Conservation (phyloP, 768 basidiomycete genomes). For the Fibroporia radiculosa region DNA sequence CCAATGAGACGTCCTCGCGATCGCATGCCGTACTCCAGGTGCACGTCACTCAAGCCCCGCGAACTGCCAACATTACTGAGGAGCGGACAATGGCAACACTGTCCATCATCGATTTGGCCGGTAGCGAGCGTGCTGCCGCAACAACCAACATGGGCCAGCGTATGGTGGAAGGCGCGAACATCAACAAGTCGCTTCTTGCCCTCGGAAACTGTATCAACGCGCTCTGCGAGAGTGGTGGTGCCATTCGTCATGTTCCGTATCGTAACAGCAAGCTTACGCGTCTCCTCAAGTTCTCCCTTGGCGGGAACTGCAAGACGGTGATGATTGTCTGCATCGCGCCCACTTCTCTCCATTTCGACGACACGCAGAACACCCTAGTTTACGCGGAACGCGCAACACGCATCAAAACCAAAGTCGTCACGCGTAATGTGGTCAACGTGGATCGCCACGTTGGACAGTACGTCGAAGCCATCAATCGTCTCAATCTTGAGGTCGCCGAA, state of each 20-base stretch:
- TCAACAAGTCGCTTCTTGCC: slow-evolving; percentile 96
- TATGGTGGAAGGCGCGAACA: slow-evolving; percentile 98
- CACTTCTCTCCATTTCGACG: slow-evolving; percentile 92
- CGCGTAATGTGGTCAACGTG: slow-evolving; percentile 91
- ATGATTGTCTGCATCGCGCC: slow-evolving; percentile 99
- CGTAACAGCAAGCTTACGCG: slow-evolving; percentile 98
- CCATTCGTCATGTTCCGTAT: slow-evolving; percentile 87
- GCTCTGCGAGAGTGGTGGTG: slow-evolving; percentile 88
- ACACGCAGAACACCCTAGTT: slow-evolving; percentile 95
- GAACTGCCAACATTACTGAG: slow-evolving; percentile 79
- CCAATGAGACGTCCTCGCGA: slow-evolving; percentile 93
- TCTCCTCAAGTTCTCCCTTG: slow-evolving; percentile 93
- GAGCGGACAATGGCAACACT: slow-evolving; percentile 82
- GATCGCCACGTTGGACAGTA: slow-evolving; percentile 94
- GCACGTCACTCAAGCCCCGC: slow-evolving; percentile 81
- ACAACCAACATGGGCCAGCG: slow-evolving; percentile 97
- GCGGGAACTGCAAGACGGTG: slow-evolving; percentile 98
- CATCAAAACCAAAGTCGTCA: slow-evolving; percentile 96
- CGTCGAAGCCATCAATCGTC: slow-evolving; percentile 87
- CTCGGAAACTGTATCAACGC: slow-evolving; percentile 99
- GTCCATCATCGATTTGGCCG: slow-evolving; percentile 96
- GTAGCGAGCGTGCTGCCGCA: slow-evolving; percentile 93
- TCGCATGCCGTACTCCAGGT: slow-evolving; percentile 98
- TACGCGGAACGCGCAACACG: slow-evolving; percentile 98
- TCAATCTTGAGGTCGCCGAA: slow-evolving; percentile 76